These are phyloP conservation scores for Claviceps arundinis DNA, from an alignment of 2,329 filamentous ascomycete genomes.

Conservation along the genomic window DNA sequence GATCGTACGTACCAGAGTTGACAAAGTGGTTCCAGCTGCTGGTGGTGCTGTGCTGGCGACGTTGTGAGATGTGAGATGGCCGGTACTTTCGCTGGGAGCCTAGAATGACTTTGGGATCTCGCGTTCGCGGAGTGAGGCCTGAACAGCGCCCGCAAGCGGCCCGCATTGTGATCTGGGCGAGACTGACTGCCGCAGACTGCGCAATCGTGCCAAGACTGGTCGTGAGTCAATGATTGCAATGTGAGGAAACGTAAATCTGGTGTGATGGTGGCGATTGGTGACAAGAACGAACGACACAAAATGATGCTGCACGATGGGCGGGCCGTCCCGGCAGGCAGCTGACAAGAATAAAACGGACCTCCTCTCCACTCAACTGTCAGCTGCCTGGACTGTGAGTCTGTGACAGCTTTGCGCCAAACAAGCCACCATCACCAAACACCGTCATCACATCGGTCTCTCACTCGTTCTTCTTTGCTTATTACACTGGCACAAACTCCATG, in stretches of 20 bases:
- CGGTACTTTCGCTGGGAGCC: not conserved
- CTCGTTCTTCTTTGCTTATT: not conserved
- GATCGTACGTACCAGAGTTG: constrained; percentile 13
- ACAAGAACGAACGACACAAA: not conserved
- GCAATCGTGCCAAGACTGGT: not conserved
- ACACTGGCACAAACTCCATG: not conserved
- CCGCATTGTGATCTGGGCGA: constrained; percentile 12
- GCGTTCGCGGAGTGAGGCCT: constrained; percentile 2
- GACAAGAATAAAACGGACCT: not conserved
- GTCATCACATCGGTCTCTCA: not conserved
- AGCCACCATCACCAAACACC: not conserved
- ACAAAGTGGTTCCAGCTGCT: constrained; percentile 25
- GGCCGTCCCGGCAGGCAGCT: not conserved
- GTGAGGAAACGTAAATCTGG: not conserved
- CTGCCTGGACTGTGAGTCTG: too few relatives aligned
- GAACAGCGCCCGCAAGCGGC: constrained; percentile 17
- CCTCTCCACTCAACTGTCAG: too few relatives aligned
- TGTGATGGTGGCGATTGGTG: not conserved
- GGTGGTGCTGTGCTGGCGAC: constrained; percentile 16
- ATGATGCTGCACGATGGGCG: not conserved
- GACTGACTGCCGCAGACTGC: not conserved
- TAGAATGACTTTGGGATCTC: not conserved
- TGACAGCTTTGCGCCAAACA: not conserved
- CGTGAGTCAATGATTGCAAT: not conserved
- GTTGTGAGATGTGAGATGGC: constrained; percentile 6